Evolutionary conservation across 2,329 filamentous ascomycete genomes (phyloP), one percentile per base, ranked within the genome.

Genomic region (Monosporascus cannonballus): DNA sequence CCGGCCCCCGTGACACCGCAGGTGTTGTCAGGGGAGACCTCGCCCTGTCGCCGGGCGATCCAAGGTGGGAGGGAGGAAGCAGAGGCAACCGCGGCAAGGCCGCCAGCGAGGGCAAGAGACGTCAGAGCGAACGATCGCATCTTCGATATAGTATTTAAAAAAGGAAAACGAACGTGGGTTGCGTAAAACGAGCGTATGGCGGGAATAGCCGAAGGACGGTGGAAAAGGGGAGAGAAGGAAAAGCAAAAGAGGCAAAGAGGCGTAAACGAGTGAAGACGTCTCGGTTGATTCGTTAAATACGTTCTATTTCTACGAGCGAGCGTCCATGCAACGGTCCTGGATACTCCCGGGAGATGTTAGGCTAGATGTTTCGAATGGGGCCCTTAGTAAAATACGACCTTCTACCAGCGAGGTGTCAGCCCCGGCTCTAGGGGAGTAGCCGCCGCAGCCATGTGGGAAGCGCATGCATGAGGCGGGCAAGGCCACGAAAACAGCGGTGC

Each of bases 1-100:
- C 61, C 61, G 25, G 59, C 60, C 8, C 59, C 61, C 14, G 57
- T 61, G 39, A 51, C 61, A 5, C 61, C 61, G 34, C 60, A 62
- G 2, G 60, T 62, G 24, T 56, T 49, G 36, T 61, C 59, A 11
- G 60, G 57, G 11, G 60, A 62, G 39, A 56, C 51, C 38, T 51
- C 60, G 8, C 55, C 53, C 25, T 36, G 52, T 8, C 49, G 25
- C 22, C 49, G 38, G 30, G 50, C 51, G 34, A 56, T 57, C 54
- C 39, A 56, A 36, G 46, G 44, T 6, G 59, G 56, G 17, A 59
- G 48, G 34, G 39, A 50, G 20, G 49, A 61, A 52, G 62, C 61
- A 54, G 57, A 60, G 55, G 56, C 52, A 55, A 52, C 48, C 20
- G 18, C 39, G 39, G 50, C 46, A 30, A 60, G 38, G 27, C 49